Base-by-base conservation (phyloP, 805 yeast species). In the Sugiyamaella americana region DNA sequence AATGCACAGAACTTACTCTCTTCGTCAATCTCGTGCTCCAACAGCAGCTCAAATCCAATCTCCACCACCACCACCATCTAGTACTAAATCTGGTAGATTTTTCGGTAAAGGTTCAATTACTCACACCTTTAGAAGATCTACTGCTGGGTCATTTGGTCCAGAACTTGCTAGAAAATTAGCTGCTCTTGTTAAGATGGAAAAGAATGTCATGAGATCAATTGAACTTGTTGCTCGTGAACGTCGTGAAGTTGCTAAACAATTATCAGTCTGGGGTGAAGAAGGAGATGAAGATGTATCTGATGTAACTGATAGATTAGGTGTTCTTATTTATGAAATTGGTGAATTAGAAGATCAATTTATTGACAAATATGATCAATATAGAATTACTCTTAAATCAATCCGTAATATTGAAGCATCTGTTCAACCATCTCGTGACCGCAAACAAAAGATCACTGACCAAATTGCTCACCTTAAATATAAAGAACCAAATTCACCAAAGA, bases 1-100 rank as follows among this genome's bases (percentile, higher is more conserved):
- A 47, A 93, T 93, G 98, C 97, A 91, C 78, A 85, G 97, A 82
- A 91, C 98, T 43, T 93, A 93, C 72, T 91, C 98, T 30, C 76
- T 91, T 71, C 88, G 98, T 79, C 82, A 88, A 60, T 68, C 83
- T 47, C 85, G 96, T 70, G 98, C 97, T 35, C 98, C 98, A 52
- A 89, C 98, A 48, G 98, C 98, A 51, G 79, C 96, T 56, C 96
- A 91, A 71, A 70, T 91, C 70, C 89, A 84, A 66, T 77, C 85
- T 43, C 97, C 98, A 29, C 91, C 95, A 47, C 98, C 98, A 41
- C 98, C 97, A 55, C 82, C 95, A 37, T 81, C 96, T 26, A 73
- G 95, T 46, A 84, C 97, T 61, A 87, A 87, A 73, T 61, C 75
- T 51, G 78, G 82, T 59, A 81, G 82, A 62, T 91, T 89, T 73